Percentiles rank a stretch among this genome's conserved stretches.
These are phyloP conservation scores for Xylariomycetidae sp. DNA, from an alignment of 2,329 filamentous ascomycete genomes.

Conservation along the genomic window DNA sequence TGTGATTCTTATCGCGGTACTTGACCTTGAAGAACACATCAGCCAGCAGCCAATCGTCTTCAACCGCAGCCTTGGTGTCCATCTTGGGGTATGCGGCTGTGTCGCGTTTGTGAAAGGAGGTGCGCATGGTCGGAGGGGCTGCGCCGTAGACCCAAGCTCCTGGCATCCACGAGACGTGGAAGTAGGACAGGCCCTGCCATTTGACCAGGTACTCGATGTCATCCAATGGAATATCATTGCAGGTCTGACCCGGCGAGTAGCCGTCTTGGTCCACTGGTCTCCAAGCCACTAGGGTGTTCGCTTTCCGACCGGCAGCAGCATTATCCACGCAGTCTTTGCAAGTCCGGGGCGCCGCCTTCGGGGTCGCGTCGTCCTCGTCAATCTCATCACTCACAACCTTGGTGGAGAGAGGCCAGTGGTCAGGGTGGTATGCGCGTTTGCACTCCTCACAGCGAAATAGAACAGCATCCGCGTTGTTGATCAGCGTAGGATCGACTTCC, in stretches of 20 bases:
- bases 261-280: conserved; percentile 57
- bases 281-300: conserved; percentile 83
- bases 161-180: conserved; percentile 78
- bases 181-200: conserved; percentile 77
- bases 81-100: conserved; percentile 58
- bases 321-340: conserved; percentile 72
- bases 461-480: conserved; percentile 72
- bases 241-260: conserved; percentile 46
- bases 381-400: conserved; percentile 29
- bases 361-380: neutral
- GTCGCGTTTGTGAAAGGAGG: conserved; percentile 68
- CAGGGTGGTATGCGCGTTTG: conserved; percentile 72
- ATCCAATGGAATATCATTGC: conserved; percentile 59
- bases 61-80: conserved; percentile 71
- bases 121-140: conserved; percentile 57
- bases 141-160: conserved; percentile 84
- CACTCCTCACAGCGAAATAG: conserved; percentile 80
- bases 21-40: conserved; percentile 86
- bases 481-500: conserved; percentile 49
- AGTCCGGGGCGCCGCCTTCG: no score
- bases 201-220: conserved; percentile 91
- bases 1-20: conserved; percentile 44
- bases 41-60: conserved; percentile 76
- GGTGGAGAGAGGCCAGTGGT: conserved; percentile 62
- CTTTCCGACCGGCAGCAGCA: conserved; percentile 58